phyloP scores from a whole-genome alignment of 192 early-diverging fungal genomes.

The Helicostylum pulchrum region DNA sequence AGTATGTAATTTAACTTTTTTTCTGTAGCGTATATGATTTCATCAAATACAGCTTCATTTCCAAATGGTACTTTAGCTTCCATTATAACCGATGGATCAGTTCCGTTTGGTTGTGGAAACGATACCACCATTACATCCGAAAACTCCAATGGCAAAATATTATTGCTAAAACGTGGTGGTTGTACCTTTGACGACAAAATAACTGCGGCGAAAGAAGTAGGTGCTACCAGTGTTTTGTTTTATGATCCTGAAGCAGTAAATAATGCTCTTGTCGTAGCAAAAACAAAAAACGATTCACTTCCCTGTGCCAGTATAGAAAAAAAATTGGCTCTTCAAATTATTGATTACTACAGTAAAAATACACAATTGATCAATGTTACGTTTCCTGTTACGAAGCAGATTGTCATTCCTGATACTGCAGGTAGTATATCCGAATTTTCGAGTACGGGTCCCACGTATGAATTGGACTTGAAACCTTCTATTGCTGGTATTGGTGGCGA shows the following conservation, averaged over 20 bases:
- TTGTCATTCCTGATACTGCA: slow-evolving; percentile 62
- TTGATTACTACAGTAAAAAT: slow-evolving; percentile 25
- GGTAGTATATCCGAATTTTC: slow-evolving; percentile 62
- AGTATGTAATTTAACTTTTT: background rate
- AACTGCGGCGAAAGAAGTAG: slow-evolving; percentile 45
- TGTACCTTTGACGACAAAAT: slow-evolving; percentile 64
- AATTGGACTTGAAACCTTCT: slow-evolving; percentile 57
- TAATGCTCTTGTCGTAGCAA: slow-evolving; percentile 20
- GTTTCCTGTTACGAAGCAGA: slow-evolving; percentile 35
- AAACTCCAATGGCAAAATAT: slow-evolving; percentile 45
- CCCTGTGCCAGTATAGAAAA: slow-evolving; percentile 56
- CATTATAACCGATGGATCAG: slow-evolving; percentile 31
- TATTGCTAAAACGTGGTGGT: slow-evolving; percentile 62
- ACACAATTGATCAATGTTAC: slow-evolving; percentile 45
- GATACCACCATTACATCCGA: slow-evolving; percentile 45
- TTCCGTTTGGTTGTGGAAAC: slow-evolving; percentile 35
- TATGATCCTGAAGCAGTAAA: background rate
- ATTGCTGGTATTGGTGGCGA: slow-evolving; percentile 48
- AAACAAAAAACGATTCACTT: slow-evolving; percentile 41
- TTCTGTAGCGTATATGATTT: slow-evolving; percentile 18
- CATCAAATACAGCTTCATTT: slow-evolving; percentile 27
- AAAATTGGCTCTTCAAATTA: slow-evolving; percentile 40
- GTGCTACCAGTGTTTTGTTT: slow-evolving; percentile 59
- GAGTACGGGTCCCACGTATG: slow-evolving; percentile 66
- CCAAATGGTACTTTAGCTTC: slow-evolving; percentile 30